These are phyloP conservation scores for Pichia terricola DNA, from an alignment of 1,139 yeast genomes.

Conservation along the genomic window DNA sequence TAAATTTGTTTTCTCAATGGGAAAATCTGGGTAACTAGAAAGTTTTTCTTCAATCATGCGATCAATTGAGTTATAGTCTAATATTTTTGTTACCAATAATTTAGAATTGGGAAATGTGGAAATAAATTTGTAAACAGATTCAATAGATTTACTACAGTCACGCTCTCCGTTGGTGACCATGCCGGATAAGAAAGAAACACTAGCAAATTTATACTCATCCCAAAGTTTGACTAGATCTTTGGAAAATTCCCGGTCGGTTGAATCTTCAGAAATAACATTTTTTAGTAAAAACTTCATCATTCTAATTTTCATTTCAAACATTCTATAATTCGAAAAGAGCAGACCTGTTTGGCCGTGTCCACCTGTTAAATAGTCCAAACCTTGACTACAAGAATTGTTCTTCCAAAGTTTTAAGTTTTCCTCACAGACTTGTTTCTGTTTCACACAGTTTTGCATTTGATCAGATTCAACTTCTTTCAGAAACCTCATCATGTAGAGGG, in stretches of 20 bases:
- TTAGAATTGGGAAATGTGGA: background rate
- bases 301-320: constrained; percentile 2
- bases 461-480: background rate
- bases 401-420: background rate
- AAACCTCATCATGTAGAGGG: background rate
- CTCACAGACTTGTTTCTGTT: background rate
- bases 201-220: background rate
- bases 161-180: constrained; percentile 4
- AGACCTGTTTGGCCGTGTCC: background rate
- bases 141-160: constrained; percentile 2
- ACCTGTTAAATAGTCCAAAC: background rate
- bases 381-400: background rate
- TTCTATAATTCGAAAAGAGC: background rate
- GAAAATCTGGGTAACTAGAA: background rate
- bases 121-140: constrained; percentile 1
- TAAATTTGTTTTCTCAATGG: background rate
- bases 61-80: constrained; percentile 3
- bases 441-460: background rate
- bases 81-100: constrained; percentile 1
- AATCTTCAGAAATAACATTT: background rate
- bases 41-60: constrained; percentile 1
- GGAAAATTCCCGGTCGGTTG: background rate
- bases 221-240: background rate
- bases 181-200: constrained; percentile 2
- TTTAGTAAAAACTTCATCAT: background rate